A percentile compares a stretch with the other conserved stretches of the same genome.
Evolutionary conservation across 139 green algal genomes (phyloP).

Genomic region (Tetradesmus obliquus): DNA sequence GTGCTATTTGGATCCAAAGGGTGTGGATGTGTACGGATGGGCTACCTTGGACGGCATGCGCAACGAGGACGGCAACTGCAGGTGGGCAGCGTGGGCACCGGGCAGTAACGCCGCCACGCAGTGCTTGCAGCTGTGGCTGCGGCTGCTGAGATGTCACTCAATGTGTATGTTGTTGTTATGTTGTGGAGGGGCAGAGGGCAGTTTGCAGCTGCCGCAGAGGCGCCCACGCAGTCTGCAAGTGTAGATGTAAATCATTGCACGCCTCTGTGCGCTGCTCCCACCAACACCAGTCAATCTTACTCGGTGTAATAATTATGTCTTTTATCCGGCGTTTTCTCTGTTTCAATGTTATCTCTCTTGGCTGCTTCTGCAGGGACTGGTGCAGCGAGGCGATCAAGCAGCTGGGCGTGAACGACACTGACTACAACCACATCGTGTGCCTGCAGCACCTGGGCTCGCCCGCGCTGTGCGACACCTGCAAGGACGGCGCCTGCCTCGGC

Average conservation of each 20-base stretch:
- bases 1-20: constrained; percentile 4
- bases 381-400: constrained; percentile 18
- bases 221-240: no score
- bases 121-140: no score
- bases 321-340: no score
- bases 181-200: no score
- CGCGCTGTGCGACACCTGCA: constrained; percentile 23
- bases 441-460: neutral
- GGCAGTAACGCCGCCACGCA: no score
- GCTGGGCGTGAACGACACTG: neutral
- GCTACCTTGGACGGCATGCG: constrained; percentile 11
- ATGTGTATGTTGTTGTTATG: no score
- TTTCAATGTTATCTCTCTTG: neutral
- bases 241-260: no score
- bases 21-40: constrained; percentile 39
- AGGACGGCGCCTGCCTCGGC: neutral
- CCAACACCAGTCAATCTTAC: no score
- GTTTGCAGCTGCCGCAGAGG: no score
- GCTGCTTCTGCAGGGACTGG: neutral
- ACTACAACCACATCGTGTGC: constrained; percentile 38
- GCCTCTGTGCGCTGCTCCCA: no score
- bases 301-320: no score
- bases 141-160: no score
- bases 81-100: neutral
- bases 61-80: neutral